Base-by-base conservation (phyloP, 1,284 basidiomycete species). In the Agaricales sp. region DNA sequence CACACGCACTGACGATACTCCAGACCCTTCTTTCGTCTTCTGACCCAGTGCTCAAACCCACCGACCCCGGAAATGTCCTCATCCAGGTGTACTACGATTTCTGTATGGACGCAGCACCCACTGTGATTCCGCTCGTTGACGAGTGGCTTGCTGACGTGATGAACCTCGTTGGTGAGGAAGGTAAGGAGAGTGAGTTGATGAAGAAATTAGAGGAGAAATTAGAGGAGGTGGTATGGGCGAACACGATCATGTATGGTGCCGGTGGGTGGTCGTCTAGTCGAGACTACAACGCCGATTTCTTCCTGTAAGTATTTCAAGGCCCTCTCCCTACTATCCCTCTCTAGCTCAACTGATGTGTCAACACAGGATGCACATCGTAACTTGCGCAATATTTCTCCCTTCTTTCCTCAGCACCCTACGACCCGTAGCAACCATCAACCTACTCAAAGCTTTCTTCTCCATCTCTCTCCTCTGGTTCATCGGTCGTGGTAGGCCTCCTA, bases 311-410 rank as follows among this genome's bases (percentile, higher is more conserved):
- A 24, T 45, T 22, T 16, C 35, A 23, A 12, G 21, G 44, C 23
- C 21, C 48, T 30, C 44, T 16, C 35, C 25, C 20, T 12, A 2
- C 20, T 30, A 14, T 49, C 37, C 2, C 22, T 46, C 22, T 43
- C 19, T 41, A 19, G 26, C 19, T 23, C 46, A 48, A 13, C 39
- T 22, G n/a, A n/a, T n/a, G n/a, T n/a, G n/a, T n/a, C n/a, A n/a
- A 22, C 52, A 21, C 45, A 78, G 77, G 11, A 73, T 77, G 70
- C 77, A 78, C 52, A 55, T 76, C 20, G 70, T 78, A 45, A 80
- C 77, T 0, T 76, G 74, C 18, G 70, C 70, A 6, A 56, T 75
- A 22, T 78, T 78, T 56, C 58, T 77, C 18, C 64, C 70, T 0
- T 67, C 77, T 1, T 53, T 70, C 38, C 53, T 67, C 3, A 59